These are phyloP conservation scores for Aspergillus wentii DNA, from an alignment of 495 filamentous ascomycete species.

Conservation along the genomic window DNA sequence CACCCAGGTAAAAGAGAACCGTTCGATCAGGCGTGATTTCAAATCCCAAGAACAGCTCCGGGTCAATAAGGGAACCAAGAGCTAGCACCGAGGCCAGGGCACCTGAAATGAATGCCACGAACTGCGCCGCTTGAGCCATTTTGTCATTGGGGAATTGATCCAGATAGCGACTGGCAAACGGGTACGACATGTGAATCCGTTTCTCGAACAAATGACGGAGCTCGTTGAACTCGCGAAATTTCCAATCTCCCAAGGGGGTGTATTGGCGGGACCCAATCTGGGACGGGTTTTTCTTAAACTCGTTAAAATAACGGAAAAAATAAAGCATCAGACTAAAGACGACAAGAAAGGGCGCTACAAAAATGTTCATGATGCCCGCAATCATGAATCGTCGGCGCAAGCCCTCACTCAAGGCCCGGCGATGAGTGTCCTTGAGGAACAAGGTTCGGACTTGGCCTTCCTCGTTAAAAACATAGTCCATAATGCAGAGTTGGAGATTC, in stretches of 20 bases:
- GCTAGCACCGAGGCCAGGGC: conserved; percentile 80
- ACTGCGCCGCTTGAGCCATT: conserved; percentile 72
- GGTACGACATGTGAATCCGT: conserved; percentile 89
- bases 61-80: conserved; percentile 74
- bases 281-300: conserved; percentile 89
- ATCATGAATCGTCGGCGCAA: conserved; percentile 74
- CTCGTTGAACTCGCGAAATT: conserved; percentile 98
- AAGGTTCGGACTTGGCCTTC: conserved; percentile 75
- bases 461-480: conserved; percentile 92
- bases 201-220: conserved; percentile 86
- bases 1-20: conserved; percentile 71
- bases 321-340: conserved; percentile 79
- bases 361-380: conserved; percentile 77
- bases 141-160: conserved; percentile 97
- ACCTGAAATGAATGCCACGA: conserved; percentile 81
- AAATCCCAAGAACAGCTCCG: conserved; percentile 86
- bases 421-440: conserved; percentile 77
- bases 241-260: conserved; percentile 93
- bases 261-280: conserved; percentile 79
- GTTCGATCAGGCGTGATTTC: conserved; percentile 83
- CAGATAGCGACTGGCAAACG: conserved; percentile 85
- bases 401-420: conserved; percentile 69
- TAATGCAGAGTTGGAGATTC: conserved; percentile 81
- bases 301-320: conserved; percentile 90
- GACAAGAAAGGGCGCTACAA: conserved; percentile 79